phyloP scores from a whole-genome alignment of 2,329 filamentous ascomycete species.

The Trichothecium roseum region DNA sequence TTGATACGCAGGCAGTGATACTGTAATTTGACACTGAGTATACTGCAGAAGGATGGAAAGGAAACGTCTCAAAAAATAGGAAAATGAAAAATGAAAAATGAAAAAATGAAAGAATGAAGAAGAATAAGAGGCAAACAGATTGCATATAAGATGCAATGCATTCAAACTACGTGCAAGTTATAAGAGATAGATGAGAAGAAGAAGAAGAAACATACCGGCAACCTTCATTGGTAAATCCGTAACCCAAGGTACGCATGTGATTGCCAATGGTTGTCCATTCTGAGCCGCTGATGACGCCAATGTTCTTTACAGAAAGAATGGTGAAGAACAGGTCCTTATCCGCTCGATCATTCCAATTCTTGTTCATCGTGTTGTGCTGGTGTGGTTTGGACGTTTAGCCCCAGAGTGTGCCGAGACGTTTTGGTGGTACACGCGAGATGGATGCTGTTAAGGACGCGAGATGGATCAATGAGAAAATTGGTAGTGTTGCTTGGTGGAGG shows the following conservation, averaged over 20 bases:
- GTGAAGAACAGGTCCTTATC: slow-evolving; percentile 55
- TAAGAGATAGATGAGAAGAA: slow-evolving; percentile 5
- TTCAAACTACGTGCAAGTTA: too few species aligned
- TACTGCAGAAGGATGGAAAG: background rate
- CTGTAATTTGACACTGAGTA: background rate
- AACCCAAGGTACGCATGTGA: slow-evolving; percentile 47
- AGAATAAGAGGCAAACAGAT: background rate
- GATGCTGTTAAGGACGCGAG: slow-evolving; percentile 23
- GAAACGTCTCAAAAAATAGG: background rate
- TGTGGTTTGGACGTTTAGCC: too few species aligned
- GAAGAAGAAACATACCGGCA: slow-evolving; percentile 40
- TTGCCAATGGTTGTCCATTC: slow-evolving; percentile 55
- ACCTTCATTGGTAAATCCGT: slow-evolving; percentile 55
- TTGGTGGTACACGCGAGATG: slow-evolving; percentile 10
- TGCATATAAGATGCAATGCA: background rate
- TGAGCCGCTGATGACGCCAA: slow-evolving; percentile 49
- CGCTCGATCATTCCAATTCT: slow-evolving; percentile 51
- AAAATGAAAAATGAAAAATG: background rate
- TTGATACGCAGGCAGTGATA: background rate
- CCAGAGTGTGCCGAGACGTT: slow-evolving; percentile 4
- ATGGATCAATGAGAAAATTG: slow-evolving; percentile 28
- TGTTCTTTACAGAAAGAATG: slow-evolving; percentile 51
- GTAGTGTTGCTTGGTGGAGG: slow-evolving; percentile 21
- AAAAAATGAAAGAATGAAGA: background rate
- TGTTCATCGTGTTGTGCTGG: slow-evolving; percentile 35